Base-by-base conservation (phyloP, 2,329 filamentous ascomycete genomes). In the Sclerotinia trifoliorum region DNA sequence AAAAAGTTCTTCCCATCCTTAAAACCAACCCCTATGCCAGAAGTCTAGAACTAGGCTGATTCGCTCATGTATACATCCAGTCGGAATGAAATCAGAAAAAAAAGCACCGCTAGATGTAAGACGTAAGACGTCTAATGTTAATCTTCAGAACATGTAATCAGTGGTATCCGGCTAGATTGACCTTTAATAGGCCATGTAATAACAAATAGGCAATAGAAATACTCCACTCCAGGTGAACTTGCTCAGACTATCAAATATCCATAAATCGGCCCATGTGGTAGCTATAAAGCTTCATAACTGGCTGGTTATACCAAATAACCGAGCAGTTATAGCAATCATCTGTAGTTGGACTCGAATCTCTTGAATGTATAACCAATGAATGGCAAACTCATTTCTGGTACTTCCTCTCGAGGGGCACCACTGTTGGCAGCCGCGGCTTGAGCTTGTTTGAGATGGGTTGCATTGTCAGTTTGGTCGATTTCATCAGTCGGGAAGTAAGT, bases 401-500 rank as follows among this genome's bases (percentile, higher is more conserved):
- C 90, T 78, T 96, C 91, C 74, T 94, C 92, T 13, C 85, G 83
- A 71, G 80, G 79, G 67, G 74, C 74, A 51, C 77, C 78, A 21
- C 77, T 82, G 74, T 85, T 84, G 64, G 88, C 87, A 75, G 88
- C 85, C 70, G 90, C 86, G 63, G 90, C 86, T 62, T 62, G 60
- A 62, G 92, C 92, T 80, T 71, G 72, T 78, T 93, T 91, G 76
- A 97, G 86, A 73, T 92, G 86, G 32, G 93, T 95, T 67, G 91
- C 93, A 72, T 93, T 97, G 79, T 97, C 94, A 67, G 93, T 94
- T 83, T 98, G 94, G 75, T 96, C 93, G 77, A 99, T 97, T 80
- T 99, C 95, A 78, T 99, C 95, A 65, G 93, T 97, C 13, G 95
- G 95, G 88, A 99, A 99, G 84, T 99, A 98, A 58, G 94, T 94